A percentile compares a stretch with the other conserved stretches of the same genome.
phyloP scores from a whole-genome alignment of 257 asterid species.

The Datura wrightii region DNA sequence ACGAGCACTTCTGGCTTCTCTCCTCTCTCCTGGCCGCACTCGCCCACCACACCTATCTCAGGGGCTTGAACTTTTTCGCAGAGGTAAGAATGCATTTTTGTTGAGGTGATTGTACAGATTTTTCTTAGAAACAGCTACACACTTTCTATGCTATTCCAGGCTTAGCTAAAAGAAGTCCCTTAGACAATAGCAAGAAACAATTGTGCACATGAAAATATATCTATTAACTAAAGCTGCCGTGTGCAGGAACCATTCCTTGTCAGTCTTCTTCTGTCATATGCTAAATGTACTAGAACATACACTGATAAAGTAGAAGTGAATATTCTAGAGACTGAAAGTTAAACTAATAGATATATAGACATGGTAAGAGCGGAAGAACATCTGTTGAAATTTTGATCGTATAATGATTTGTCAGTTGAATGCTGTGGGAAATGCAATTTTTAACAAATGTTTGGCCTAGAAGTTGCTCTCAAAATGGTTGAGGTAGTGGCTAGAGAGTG shows the following conservation, averaged over 20 bases:
- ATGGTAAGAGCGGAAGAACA: background rate
- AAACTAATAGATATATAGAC: slow-evolving; percentile 4
- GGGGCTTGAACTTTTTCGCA: slow-evolving; percentile 67
- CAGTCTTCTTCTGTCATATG: slow-evolving; percentile 12
- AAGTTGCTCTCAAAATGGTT: slow-evolving; percentile 12
- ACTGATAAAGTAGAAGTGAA: background rate
- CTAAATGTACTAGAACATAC: background rate
- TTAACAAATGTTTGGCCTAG: slow-evolving; percentile 21
- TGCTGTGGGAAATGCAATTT: background rate
- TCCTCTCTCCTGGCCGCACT: slow-evolving; percentile 71
- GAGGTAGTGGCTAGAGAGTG: background rate
- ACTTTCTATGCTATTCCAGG: background rate
- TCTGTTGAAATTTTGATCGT: background rate
- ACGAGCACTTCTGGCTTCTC: slow-evolving; percentile 89
- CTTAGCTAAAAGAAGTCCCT: background rate
- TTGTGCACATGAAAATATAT: background rate
- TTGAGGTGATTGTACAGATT: slow-evolving; percentile 19
- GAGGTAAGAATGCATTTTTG: slow-evolving; percentile 52
- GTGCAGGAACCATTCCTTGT: background rate
- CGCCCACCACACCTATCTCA: slow-evolving; percentile 74
- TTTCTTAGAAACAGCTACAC: slow-evolving; percentile 17
- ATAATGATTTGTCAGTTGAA: background rate
- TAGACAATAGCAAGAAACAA: background rate
- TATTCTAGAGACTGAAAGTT: background rate
- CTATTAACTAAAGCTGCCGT: background rate